Conservation (phyloP, 345 rosid species). For the Pseudoturritis turrita region DNA sequence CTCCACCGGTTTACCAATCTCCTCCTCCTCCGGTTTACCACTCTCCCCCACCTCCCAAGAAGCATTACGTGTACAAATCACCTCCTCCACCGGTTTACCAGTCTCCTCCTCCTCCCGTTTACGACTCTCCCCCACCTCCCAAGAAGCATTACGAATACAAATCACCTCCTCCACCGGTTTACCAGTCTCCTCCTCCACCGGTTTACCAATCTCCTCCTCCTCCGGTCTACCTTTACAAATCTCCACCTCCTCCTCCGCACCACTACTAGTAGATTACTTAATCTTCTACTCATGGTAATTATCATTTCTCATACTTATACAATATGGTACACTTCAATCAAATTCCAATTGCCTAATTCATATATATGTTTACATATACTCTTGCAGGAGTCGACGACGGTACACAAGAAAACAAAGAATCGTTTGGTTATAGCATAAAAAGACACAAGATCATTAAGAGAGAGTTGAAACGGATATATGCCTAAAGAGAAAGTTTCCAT, state of each 20-base stretch:
- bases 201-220: no score
- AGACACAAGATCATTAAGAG: not conserved
- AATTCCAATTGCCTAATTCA: not conserved
- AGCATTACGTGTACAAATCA: no score
- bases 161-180: no score
- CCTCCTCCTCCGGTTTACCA: no score
- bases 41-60: no score
- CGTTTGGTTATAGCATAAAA: not conserved
- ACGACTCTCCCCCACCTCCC: no score
- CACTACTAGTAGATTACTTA: constrained; percentile 32
- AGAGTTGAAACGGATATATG: not conserved
- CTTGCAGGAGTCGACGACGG: not conserved
- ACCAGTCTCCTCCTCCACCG: no score
- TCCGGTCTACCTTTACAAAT: not conserved
- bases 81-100: no score
- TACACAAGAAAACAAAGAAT: not conserved
- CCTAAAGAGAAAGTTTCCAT: not conserved
- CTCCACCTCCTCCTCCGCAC: constrained; percentile 43
- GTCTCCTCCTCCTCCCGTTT: no score
- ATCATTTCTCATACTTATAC: not conserved
- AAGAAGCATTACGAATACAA: no score
- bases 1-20: no score
- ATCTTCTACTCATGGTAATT: constrained; percentile 7
- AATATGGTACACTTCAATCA: not conserved
- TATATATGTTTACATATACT: not conserved